phyloP scores from a whole-genome alignment of 2,329 filamentous ascomycete species.

The Calonectria multiphialidica region DNA sequence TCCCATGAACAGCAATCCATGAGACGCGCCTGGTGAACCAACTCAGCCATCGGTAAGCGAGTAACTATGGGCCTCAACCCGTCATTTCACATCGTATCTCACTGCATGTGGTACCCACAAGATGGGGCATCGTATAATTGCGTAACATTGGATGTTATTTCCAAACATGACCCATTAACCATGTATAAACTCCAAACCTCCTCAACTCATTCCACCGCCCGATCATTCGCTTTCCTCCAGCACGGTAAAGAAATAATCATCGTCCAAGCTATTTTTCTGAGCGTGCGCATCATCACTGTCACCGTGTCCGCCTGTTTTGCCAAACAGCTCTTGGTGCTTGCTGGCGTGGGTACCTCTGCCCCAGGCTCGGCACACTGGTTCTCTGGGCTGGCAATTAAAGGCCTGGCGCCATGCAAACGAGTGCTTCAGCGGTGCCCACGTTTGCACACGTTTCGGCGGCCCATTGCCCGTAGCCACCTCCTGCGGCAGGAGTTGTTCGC shows the following conservation, averaged over 20 bases:
- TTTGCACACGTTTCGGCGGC: constrained; percentile 31
- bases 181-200: neutral
- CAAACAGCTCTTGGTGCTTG: neutral
- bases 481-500: neutral
- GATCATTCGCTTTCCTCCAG: neutral
- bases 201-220: neutral
- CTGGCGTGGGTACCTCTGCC: neutral
- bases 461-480: neutral
- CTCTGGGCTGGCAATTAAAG: constrained; percentile 27
- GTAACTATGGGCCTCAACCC: neutral
- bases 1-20: neutral
- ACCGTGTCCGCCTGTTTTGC: no score
- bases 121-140: neutral
- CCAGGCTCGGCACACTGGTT: constrained; percentile 26
- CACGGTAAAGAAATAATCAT: neutral
- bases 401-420: constrained; percentile 29
- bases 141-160: neutral
- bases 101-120: neutral
- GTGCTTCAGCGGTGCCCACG: constrained; percentile 25
- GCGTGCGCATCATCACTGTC: neutral
- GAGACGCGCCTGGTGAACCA: neutral
- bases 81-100: neutral
- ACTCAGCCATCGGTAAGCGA: neutral
- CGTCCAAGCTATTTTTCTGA: neutral
- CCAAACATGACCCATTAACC: neutral